phyloP scores from a whole-genome alignment of 169 alveolate genomes.

The Perkinsus chesapeaki region DNA sequence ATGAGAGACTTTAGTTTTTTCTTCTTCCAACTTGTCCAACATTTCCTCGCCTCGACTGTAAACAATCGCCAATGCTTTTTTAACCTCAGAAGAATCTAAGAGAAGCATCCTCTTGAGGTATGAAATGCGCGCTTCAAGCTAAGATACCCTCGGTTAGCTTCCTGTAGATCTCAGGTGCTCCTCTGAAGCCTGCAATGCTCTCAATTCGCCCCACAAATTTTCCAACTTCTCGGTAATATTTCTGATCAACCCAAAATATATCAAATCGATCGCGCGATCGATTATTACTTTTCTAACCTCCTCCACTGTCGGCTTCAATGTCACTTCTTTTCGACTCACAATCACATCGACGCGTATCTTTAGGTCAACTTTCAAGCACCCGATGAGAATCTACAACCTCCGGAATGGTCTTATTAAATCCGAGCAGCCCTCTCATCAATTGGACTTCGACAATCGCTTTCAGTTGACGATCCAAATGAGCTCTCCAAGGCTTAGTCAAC shows the following conservation, averaged over 20 bases:
- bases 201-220: conserved; percentile 67
- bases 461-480: conserved; percentile 5
- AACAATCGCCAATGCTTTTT: conserved; percentile 38
- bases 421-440: conserved; percentile 65
- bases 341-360: conserved; percentile 56
- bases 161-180: conserved; percentile 62
- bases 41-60: conserved; percentile 56
- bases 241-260: background rate
- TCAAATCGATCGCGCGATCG: background rate
- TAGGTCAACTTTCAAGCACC: too few relatives aligned
- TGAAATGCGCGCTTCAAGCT: background rate
- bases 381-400: too few relatives aligned
- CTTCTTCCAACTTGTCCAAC: conserved; percentile 48
- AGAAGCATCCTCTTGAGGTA: background rate
- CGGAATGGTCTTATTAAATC: conserved; percentile 46
- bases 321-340: conserved; percentile 37
- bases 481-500: conserved; percentile 56
- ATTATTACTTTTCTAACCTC: conserved; percentile 53
- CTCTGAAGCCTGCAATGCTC: conserved; percentile 66
- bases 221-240: conserved; percentile 68
- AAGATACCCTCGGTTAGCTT: conserved; percentile 54
- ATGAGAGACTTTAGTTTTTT: conserved; percentile 15
- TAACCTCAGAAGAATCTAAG: background rate
- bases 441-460: conserved; percentile 37
- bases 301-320: conserved; percentile 79